phyloP scores from a whole-genome alignment of 2,329 filamentous ascomycete genomes.

The Boeremia exigua region DNA sequence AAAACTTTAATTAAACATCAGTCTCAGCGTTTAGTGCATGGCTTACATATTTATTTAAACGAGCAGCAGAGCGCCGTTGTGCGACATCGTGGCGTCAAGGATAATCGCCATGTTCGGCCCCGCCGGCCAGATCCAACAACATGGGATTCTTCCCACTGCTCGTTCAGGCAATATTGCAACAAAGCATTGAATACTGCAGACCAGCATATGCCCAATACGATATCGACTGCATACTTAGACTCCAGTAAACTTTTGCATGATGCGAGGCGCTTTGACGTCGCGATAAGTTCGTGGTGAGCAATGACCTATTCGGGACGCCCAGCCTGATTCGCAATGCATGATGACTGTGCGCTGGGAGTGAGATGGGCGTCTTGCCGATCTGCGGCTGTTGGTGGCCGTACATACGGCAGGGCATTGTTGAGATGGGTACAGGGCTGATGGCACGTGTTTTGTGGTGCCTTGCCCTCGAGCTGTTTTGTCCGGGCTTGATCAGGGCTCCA shows the following conservation, averaged over 20 bases:
- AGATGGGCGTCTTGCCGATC: background rate
- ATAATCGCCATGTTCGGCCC: background rate
- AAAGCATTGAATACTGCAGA: background rate
- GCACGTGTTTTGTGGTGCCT: no score
- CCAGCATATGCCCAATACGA: background rate
- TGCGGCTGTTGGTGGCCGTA: background rate
- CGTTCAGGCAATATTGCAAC: background rate
- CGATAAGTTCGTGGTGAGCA: background rate
- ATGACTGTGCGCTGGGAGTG: no score
- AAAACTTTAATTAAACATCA: no score
- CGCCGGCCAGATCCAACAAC: background rate
- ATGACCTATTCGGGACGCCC: background rate
- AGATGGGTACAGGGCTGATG: no score
- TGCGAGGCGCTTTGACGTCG: background rate
- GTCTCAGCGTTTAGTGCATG: no score
- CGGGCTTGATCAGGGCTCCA: no score
- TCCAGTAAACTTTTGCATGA: background rate
- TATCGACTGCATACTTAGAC: background rate
- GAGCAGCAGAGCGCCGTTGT: background rate
- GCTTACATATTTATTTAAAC: no score
- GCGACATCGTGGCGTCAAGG: background rate
- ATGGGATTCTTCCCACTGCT: background rate
- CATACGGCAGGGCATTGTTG: background rate
- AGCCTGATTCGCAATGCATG: background rate
- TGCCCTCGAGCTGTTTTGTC: no score